These are phyloP conservation scores for Tylopilus microsporus DNA, from an alignment of 1,284 basidiomycete genomes.

Conservation along the genomic window DNA sequence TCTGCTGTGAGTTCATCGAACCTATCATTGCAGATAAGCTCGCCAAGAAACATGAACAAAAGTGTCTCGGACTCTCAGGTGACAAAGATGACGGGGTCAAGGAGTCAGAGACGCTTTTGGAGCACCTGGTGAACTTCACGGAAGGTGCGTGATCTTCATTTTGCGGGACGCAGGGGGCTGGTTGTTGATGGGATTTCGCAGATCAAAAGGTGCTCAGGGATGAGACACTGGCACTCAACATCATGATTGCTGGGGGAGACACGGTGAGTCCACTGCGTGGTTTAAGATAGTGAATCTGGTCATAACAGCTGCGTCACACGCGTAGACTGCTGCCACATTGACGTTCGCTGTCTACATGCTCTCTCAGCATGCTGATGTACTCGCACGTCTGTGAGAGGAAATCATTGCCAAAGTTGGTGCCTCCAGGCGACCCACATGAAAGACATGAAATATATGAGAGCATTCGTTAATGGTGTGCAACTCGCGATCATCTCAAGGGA, in stretches of 20 bases:
- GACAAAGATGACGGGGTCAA: slow-evolving; percentile 9
- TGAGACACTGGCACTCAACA: slow-evolving; percentile 38
- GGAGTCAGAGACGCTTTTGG: slow-evolving; percentile 28
- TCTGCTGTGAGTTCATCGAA: slow-evolving; percentile 24
- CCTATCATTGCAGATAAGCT: slow-evolving; percentile 30
- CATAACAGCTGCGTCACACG: slow-evolving; percentile 9
- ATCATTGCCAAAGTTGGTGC: slow-evolving; percentile 45
- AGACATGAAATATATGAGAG: slow-evolving; percentile 53
- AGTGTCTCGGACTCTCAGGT: neutral
- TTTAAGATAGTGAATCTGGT: neutral
- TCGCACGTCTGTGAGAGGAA: slow-evolving; percentile 47
- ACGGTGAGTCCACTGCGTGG: slow-evolving; percentile 28
- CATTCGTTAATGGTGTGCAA: slow-evolving; percentile 52
- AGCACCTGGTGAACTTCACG: slow-evolving; percentile 29
- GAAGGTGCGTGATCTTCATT: slow-evolving; percentile 21
- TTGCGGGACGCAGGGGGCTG: neutral
- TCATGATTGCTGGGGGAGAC: slow-evolving; percentile 39
- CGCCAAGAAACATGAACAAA: slow-evolving; percentile 22
- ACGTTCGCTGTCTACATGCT: slow-evolving; percentile 54
- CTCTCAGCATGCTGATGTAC: slow-evolving; percentile 45
- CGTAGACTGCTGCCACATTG: slow-evolving; percentile 47
- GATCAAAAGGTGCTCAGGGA: slow-evolving; percentile 35
- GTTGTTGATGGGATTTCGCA: slow-evolving; percentile 14
- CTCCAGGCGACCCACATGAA: slow-evolving; percentile 43
- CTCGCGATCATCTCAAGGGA: neutral